Base-by-base conservation (phyloP, 441 rosid genomes). In the Geranium incanum region DNA sequence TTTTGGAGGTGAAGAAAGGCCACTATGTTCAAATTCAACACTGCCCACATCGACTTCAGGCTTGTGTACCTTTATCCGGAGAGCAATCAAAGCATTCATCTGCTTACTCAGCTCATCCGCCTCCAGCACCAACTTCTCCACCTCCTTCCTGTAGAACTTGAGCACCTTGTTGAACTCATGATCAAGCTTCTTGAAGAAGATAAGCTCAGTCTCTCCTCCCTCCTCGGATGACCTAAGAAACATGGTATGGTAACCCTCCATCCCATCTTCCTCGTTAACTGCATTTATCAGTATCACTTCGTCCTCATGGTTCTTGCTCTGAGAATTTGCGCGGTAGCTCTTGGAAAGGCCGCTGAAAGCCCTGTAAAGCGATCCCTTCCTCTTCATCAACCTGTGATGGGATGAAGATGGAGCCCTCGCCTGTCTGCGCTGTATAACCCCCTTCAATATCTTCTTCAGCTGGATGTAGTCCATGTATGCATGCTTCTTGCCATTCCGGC, bases 401-500 rank as follows among this genome's bases (percentile, higher is more conserved):
- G 39, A 3, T 11, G n/a, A 23, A 19, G 36, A 48, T 21, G 60
- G 11, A 21, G 23, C 63, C 68, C 15, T 18, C 6, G 55, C 78
- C 18, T 6, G 50, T 57, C 1, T 78, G 67, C 15, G 68, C 70
- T 23, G 73, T 69, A 77, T 71, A 13, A 83, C 28, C 0, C 81
- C 86, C 78, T 86, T 87, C 66, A 89, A 71, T 15, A 84, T 57
- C 6, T 73, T 23, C 75, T 89, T 89, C 43, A 89, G 83, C 59
- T 72, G 45, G 74, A 76, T 82, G 77, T 89, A 89, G 59, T 89
- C 89, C 90, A 89, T 79, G 73, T 87, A 89, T 16, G 92, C 92
- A 89, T 16, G 92, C 92, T 37, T 85, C 88, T 60, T 81, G 78
- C 95, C 95, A 89, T 85, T 89, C 95, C 48, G 75, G 90, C 78